Conservation (phyloP, 2,329 filamentous ascomycete genomes). For the Trichoderma breve region DNA sequence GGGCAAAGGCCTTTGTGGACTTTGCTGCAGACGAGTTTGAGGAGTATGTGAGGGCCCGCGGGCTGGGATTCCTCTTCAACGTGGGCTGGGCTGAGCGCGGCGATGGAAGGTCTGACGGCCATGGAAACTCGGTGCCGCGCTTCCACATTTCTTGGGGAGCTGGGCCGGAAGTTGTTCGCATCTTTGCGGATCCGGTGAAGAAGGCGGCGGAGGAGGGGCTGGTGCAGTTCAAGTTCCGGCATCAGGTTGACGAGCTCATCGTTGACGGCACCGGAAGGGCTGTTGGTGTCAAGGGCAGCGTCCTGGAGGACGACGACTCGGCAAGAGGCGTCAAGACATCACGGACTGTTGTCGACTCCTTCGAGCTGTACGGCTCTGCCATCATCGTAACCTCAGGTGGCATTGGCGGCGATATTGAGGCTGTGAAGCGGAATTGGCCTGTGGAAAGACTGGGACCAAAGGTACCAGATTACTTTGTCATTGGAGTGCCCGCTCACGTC, state of each 20-base stretch:
- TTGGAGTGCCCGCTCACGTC: constrained; percentile 63
- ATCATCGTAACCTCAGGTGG: constrained; percentile 58
- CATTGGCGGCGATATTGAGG: constrained; percentile 61
- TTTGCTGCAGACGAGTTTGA: constrained; percentile 61
- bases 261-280: constrained; percentile 51
- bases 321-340: constrained; percentile 53
- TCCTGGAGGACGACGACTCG: constrained; percentile 51
- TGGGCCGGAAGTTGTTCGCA: constrained; percentile 57
- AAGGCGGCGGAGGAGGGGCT: constrained; percentile 52
- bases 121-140: constrained; percentile 62
- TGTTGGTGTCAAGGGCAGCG: constrained; percentile 51
- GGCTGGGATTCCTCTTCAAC: constrained; percentile 51
- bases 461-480: constrained; percentile 55
- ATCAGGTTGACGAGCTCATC: constrained; percentile 56
- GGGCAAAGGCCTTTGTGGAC: constrained; percentile 64
- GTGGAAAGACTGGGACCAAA: constrained; percentile 55
- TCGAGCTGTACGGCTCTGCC: constrained; percentile 53
- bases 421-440: constrained; percentile 58
- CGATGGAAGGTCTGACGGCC: constrained; percentile 52
- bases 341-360: constrained; percentile 47
- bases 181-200: constrained; percentile 56
- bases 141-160: constrained; percentile 63
- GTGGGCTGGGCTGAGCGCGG: constrained; percentile 63
- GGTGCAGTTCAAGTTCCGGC: constrained; percentile 55
- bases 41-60: constrained; percentile 52